These are phyloP conservation scores for Acorus calamus DNA, from an alignment of 106 monocot species.

Conservation along the genomic window DNA sequence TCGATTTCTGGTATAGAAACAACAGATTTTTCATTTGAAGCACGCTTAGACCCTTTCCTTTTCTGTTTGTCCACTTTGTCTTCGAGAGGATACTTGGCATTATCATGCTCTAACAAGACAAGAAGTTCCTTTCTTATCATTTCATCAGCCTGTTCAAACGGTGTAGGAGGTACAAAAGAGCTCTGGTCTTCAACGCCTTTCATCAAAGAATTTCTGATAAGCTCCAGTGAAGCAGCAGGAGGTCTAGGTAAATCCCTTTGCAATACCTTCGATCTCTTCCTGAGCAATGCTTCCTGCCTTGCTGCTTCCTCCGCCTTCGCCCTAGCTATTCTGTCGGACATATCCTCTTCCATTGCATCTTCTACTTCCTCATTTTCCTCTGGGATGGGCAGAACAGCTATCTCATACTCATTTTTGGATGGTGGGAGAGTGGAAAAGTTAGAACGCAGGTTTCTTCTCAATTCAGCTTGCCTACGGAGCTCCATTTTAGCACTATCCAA, in stretches of 20 bases:
- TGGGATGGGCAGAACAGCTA: constrained; percentile 56
- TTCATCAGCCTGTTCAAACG: constrained; percentile 91
- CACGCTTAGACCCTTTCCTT: constrained; percentile 58
- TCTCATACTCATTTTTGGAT: constrained; percentile 92
- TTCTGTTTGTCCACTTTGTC: constrained; percentile 56
- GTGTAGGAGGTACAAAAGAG: constrained; percentile 92
- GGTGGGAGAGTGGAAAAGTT: constrained; percentile 62
- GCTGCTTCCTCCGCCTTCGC: constrained; percentile 71
- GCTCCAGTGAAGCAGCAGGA: constrained; percentile 62
- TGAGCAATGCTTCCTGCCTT: constrained; percentile 67
- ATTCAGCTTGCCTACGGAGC: constrained; percentile 60
- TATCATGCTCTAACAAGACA: constrained; percentile 74
- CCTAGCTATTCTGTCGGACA: constrained; percentile 87
- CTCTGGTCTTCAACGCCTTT: constrained; percentile 64
- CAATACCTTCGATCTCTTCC: constrained; percentile 94
- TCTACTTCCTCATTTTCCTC: constrained; percentile 81
- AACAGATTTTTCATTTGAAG: constrained; percentile 45
- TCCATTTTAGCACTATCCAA: constrained; percentile 53
- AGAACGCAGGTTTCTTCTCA: constrained; percentile 57
- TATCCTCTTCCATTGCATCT: constrained; percentile 78
- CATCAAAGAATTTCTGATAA: constrained; percentile 47
- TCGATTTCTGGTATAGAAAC: constrained; percentile 62
- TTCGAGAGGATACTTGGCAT: constrained; percentile 83
- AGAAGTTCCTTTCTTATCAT: constrained; percentile 86
- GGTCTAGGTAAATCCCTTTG: constrained; percentile 94